These are phyloP conservation scores for Rhodotorula paludigena DNA, from an alignment of 768 basidiomycete species.

Conservation along the genomic window DNA sequence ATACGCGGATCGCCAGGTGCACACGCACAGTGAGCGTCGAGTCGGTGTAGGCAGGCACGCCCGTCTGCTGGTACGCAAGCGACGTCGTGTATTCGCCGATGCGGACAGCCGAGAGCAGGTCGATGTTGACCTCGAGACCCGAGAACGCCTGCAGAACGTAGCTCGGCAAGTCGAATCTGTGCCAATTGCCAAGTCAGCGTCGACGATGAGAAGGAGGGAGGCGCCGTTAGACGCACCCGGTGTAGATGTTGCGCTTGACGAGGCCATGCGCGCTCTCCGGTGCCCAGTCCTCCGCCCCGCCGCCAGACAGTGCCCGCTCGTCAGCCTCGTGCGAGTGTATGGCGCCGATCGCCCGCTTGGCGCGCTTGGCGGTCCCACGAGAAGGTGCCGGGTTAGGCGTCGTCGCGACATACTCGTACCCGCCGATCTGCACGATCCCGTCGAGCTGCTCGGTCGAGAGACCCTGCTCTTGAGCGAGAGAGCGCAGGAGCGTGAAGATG, in stretches of 20 bases:
- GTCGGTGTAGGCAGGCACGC: conserved; percentile 61
- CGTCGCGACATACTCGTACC: conserved; percentile 52
- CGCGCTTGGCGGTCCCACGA: neutral
- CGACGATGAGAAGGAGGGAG: neutral
- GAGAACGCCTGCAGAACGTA: conserved; percentile 66
- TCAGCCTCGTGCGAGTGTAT: neutral
- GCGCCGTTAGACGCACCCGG: conserved; percentile 48
- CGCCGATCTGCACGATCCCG: conserved; percentile 62
- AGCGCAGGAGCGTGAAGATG: conserved; percentile 68
- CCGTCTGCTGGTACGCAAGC: conserved; percentile 58
- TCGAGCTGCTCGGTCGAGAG: conserved; percentile 61
- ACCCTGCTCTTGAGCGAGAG: conserved; percentile 62
- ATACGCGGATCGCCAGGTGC: neutral
- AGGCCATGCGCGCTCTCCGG: conserved; percentile 50
- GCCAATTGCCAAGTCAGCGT: neutral
- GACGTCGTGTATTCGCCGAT: conserved; percentile 65
- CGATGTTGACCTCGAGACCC: conserved; percentile 60
- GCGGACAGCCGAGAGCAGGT: conserved; percentile 55
- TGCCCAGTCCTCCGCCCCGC: conserved; percentile 42
- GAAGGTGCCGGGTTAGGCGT: neutral
- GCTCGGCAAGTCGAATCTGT: conserved; percentile 60
- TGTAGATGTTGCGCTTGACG: conserved; percentile 50
- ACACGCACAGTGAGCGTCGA: conserved; percentile 52
- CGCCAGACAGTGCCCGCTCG: neutral
- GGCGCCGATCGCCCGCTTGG: neutral